A percentile compares a stretch with the other conserved stretches of the same genome.
Conservation (phyloP, 2,329 filamentous ascomycete species). For the Fusarium beomiforme region DNA sequence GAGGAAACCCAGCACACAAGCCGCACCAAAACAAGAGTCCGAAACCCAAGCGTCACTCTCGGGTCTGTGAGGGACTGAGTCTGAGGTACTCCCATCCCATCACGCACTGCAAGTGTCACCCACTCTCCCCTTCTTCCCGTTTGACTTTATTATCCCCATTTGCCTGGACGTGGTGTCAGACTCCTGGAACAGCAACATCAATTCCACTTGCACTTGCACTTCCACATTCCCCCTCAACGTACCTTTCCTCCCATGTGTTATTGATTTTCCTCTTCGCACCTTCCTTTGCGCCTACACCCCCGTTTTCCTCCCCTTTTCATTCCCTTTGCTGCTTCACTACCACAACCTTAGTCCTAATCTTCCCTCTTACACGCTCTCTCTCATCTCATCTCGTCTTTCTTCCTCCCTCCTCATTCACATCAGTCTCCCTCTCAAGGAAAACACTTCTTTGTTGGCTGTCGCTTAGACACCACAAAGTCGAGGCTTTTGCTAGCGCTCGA, state of each 20-base stretch:
- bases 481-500: constrained; percentile 63
- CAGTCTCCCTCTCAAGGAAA: constrained; percentile 39
- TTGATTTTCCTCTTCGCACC: constrained; percentile 40
- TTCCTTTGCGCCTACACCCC: constrained; percentile 41
- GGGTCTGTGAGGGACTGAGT: constrained; percentile 1
- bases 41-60: constrained; percentile 33
- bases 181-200: constrained; percentile 41
- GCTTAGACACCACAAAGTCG: constrained; percentile 44
- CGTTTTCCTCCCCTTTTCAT: constrained; percentile 13
- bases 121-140: constrained; percentile 34
- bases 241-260: constrained; percentile 22
- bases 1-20: constrained; percentile 32
- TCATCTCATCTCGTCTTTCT: constrained; percentile 39
- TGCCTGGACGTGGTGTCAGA: constrained; percentile 40
- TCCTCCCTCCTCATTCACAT: constrained; percentile 35
- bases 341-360: constrained; percentile 36
- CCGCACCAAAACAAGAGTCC: constrained; percentile 22
- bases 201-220: constrained; percentile 37
- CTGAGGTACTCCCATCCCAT: not conserved
- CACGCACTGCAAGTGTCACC: constrained; percentile 31
- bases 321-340: constrained; percentile 42
- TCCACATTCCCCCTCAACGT: constrained; percentile 33
- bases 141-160: constrained; percentile 42
- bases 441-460: constrained; percentile 31
- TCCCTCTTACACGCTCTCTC: constrained; percentile 43